Evolutionary conservation across 2,329 filamentous ascomycete species (phyloP).

Genomic region (Fusarium sulawesiense): DNA sequence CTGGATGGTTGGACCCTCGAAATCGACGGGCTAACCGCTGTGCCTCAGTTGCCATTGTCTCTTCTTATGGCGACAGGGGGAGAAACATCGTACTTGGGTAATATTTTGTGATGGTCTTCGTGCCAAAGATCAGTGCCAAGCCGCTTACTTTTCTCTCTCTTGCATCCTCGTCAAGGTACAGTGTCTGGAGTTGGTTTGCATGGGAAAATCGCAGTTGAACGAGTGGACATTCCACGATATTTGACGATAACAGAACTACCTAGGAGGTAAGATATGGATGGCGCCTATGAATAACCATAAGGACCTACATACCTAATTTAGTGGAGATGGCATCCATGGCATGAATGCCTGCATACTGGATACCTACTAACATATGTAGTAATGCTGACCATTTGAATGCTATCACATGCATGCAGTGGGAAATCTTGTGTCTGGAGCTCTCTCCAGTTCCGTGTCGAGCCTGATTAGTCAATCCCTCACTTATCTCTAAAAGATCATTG

Average conservation of each 20-base stretch:
- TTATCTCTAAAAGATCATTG: not conserved
- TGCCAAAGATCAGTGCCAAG: not conserved
- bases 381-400: not conserved
- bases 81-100: constrained; percentile 15
- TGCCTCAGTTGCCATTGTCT: not conserved
- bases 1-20: constrained; percentile 32
- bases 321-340: not conserved
- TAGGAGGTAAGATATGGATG: not conserved
- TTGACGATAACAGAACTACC: not conserved
- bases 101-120: not conserved
- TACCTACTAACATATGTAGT: not conserved
- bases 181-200: not conserved
- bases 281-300: not conserved
- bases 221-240: not conserved
- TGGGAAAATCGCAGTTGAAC: not conserved
- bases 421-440: not conserved
- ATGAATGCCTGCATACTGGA: not conserved
- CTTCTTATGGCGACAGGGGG: not conserved
- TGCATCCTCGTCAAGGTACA: not conserved
- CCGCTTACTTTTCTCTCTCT: not conserved
- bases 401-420: not conserved
- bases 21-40: not conserved
- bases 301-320: not conserved
- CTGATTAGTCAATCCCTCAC: not conserved
- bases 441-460: not conserved